Evolutionary conservation across 768 basidiomycete genomes (phyloP), one percentile per base, ranked within the genome.

Genomic region (Termitomyces heimii): DNA sequence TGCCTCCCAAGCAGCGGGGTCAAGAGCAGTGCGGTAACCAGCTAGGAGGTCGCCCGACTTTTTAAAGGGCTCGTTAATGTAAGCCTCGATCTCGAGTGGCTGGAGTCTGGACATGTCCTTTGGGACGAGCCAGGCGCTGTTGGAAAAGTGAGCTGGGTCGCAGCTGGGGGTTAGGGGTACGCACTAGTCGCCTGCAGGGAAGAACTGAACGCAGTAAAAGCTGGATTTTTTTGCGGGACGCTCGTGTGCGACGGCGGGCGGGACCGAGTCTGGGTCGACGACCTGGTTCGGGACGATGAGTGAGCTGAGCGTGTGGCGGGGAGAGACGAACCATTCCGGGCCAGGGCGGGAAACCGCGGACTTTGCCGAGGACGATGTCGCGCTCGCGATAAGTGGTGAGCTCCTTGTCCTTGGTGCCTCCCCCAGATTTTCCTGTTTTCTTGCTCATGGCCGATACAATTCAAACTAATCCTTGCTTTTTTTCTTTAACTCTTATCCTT

Each of bases 261-360:
- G 87, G 0, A 90, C 84, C 3, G 64, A 70, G 7, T 83, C 81
- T 0, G 88, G 86, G 67, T 94, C 88, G 46, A 92, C 84, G 62
- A 98, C 80, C 94, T 98, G 70, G 39, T 40, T 43, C 22, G 65
- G 29, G 18, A 6, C 3, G 9, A 0, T n/a, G 5, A 40, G 39
- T 40, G 39, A 40, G 39, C 39, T 9, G 39, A 9, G n/a, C 39
- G 39, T 2, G 14, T 14, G 14, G 14, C 47, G 42, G 28, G 22
- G 8, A 28, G 66, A 60, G 57, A 82, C 91, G 73, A 68, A 96
- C 96, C 77, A 91, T 89, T 69, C 85, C 92, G 54, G 94, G 97
- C 97, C 97, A 99, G 4, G 89, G 81, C 2, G 97, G 94, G 75
- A 79, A 98, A 10, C 96, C 97, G 75, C 91, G 92, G 69, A 99